Base-by-base conservation (phyloP, 2,329 filamentous ascomycete species). In the Verticillium albo-atrum region DNA sequence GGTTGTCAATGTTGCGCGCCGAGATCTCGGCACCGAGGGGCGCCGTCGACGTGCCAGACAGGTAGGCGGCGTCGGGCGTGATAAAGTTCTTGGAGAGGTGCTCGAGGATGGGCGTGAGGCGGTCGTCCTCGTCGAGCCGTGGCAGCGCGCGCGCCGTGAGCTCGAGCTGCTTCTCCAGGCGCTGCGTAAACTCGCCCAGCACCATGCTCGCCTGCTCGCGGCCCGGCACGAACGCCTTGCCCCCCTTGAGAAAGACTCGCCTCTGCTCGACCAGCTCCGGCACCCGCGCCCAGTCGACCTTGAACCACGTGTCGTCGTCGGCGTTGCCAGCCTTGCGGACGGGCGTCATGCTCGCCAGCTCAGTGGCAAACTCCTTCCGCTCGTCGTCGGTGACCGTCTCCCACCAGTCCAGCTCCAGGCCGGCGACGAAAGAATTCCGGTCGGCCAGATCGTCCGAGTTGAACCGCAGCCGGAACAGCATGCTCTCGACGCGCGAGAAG, bases 31-130 rank as follows among this genome's bases (percentile, higher is more conserved):
- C 86, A 12, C 90, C 91, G 4, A 84, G 79, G 7, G 91, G 81
- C 2, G 87, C 80, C 1, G 83, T 83, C 60, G 87, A 82, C 25
- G 86, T 82, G 65, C 85, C 84, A 4, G 84, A 76, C 57, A 69
- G 84, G 77, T 96, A 97, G 14, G 87, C 85, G 7, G 92, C 87
- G 69, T 97, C 94, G 1, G 95, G 95, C 0, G 94, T 92, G 66
- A 91, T 89, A 74, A 99, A 99, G 72, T 94, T 97, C 74, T 96
- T 94, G 61, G 92, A 95, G n/a, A 99, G 84, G 70, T 99, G 84
- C 67, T 85, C 77, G 25, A 87, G 81, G 62, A 86, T 86, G 0
- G 84, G 84, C 1, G 82, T 83, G 6, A 99, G 84, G 53, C 95
- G 90, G 73, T 98, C 94, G 72, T 99, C 95, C 79, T 99, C 95